Base-by-base conservation (phyloP, 2,329 filamentous ascomycete species). In the Lasiodiplodia gonubiensis region DNA sequence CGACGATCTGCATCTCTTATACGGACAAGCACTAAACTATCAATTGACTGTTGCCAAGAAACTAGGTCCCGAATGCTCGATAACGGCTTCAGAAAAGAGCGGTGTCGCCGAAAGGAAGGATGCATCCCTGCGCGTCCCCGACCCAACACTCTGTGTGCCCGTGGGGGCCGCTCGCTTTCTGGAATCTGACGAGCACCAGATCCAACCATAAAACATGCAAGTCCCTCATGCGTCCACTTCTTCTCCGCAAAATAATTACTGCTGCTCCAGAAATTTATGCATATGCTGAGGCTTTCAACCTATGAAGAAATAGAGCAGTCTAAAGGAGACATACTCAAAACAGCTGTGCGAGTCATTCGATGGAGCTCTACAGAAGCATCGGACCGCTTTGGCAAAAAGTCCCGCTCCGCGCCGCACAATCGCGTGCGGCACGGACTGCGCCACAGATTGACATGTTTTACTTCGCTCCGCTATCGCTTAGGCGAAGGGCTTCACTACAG, bases 1-100 rank as follows among this genome's bases (percentile, higher is more conserved):
- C 53, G 53, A 21, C 53, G 53, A 55, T 55, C 53, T 55, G 53
- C 53, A 21, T 16, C 33, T 16, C 53, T 55, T 55, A 37, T 55
- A 55, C 53, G 37, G 53, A 39, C 53, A 39, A 55, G 27, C 53
- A 55, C 53, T 55, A 55, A 35, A n/a, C 53, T 35, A 12, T n/a
- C 27, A 55, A 23, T 2, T 21, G 53, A 53, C 51, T 35, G 33
- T 55, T 55, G 53, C 53, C 53, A 55, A 55, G 53, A 21, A 2
- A 21, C 21, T 27, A n/a, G 53, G 14, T 37, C 53, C 53, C 53
- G 33, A 35, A 35, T 37, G 6, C 23, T 37, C 18, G 8, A 35
- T 21, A 21, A 21, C 53, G 18, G 33, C 7, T 18, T 3, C 53
- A 35, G 30, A 12, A 55, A 55, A 55, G 53, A 55, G 53, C 53